phyloP scores from a whole-genome alignment of 345 rosid species.

The Gossypium arboreum region DNA sequence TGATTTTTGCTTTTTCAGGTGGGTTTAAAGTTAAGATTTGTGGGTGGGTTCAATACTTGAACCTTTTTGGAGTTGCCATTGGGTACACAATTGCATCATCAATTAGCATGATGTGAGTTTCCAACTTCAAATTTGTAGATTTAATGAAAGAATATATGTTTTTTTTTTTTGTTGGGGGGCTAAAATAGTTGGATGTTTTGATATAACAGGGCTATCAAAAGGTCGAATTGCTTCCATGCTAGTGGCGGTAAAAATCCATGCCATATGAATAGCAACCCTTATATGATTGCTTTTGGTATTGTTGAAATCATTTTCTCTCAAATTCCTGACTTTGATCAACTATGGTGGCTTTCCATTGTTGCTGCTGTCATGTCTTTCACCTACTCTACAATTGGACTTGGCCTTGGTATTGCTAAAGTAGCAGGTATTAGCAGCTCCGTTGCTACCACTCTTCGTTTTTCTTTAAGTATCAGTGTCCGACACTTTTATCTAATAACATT shows the following conservation, averaged over 20 bases:
- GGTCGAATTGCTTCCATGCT: conserved; percentile 52
- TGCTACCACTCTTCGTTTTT: background rate
- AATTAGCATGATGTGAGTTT: conserved; percentile 32
- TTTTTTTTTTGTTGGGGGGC: background rate
- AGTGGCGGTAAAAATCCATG: conserved; percentile 41
- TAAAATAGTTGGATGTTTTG: background rate
- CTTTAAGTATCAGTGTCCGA: background rate
- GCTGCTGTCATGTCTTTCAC: conserved; percentile 97
- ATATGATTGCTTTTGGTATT: conserved; percentile 64
- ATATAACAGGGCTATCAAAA: conserved; percentile 47
- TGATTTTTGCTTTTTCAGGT: conserved; percentile 33
- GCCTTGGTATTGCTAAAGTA: conserved; percentile 74
- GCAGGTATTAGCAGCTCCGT: conserved; percentile 26
- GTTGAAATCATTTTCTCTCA: conserved; percentile 49
- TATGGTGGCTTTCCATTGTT: conserved; percentile 87
- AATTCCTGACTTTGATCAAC: conserved; percentile 72
- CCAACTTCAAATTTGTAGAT: background rate
- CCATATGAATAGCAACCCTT: conserved; percentile 39
- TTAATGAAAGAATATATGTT: background rate
- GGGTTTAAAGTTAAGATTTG: conserved; percentile 56
- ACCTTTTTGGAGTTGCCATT: conserved; percentile 70
- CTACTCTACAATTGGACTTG: conserved; percentile 84
- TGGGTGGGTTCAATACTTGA: conserved; percentile 61
- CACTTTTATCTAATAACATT: background rate
- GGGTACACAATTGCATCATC: conserved; percentile 72